Evolutionary conservation across 139 green algal genomes (phyloP).

Genomic region (Trebouxia sp.): DNA sequence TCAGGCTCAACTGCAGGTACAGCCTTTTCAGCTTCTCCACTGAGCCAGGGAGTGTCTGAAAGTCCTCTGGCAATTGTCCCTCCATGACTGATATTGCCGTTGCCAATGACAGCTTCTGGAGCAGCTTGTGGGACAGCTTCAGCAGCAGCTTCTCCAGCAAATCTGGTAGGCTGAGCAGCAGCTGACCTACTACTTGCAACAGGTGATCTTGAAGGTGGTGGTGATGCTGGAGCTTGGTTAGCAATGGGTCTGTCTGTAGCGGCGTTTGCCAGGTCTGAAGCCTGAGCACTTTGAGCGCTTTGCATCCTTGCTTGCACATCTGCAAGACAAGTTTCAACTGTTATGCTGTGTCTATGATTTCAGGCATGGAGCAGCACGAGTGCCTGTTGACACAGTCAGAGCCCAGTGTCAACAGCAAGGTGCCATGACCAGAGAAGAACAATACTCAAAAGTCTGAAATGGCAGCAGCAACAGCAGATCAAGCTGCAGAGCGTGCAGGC

Average conservation of each 20-base stretch:
- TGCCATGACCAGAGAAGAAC: too few relatives aligned
- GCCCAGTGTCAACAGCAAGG: too few relatives aligned
- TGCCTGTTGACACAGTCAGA: too few relatives aligned
- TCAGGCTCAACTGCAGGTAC: not conserved
- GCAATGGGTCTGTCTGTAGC: not conserved
- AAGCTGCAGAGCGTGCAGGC: too few relatives aligned
- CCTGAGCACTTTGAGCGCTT: not conserved
- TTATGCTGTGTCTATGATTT: too few relatives aligned
- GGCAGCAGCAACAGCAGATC: too few relatives aligned
- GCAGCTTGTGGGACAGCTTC: not conserved
- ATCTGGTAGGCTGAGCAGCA: not conserved
- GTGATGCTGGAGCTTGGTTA: not conserved
- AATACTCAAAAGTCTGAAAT: too few relatives aligned
- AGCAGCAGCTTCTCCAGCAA: not conserved
- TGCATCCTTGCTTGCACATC: not conserved
- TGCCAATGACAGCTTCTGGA: not conserved
- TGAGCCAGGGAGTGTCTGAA: conserved; percentile 5
- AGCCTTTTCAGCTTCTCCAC: not conserved
- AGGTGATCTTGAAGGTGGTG: not conserved
- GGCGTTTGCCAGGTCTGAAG: not conserved
- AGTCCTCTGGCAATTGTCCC: not conserved
- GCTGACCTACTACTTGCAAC: not conserved
- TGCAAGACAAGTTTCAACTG: too few relatives aligned
- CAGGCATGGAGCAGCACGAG: too few relatives aligned
- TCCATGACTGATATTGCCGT: not conserved